Evolutionary conservation across 257 asterid species (phyloP).

Genomic region (Verbascum thapsus): DNA sequence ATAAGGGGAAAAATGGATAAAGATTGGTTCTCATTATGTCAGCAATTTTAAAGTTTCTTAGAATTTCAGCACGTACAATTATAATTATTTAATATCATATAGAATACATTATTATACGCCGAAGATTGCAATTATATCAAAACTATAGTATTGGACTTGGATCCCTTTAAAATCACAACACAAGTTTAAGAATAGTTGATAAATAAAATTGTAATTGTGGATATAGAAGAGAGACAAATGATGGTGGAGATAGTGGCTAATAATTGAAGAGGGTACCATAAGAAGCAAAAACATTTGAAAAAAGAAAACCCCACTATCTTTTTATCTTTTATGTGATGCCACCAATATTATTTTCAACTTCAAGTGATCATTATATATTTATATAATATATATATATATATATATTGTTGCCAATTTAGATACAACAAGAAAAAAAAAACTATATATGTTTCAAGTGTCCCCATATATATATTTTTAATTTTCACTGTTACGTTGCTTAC

Average conservation of each 20-base stretch:
- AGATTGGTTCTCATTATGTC: no score
- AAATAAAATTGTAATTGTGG: constrained; percentile 21
- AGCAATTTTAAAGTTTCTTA: no score
- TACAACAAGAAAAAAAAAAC: constrained; percentile 13
- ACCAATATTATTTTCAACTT: constrained; percentile 27
- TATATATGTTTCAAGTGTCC: constrained; percentile 47
- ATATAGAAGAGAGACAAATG: constrained; percentile 31
- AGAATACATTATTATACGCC: no score
- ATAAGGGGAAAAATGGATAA: no score
- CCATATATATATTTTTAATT: constrained; percentile 17
- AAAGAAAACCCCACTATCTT: constrained; percentile 35
- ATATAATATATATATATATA: no score
- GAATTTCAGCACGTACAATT: no score
- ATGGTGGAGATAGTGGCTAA: constrained; percentile 52
- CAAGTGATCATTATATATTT: no score
- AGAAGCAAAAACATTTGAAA: constrained; percentile 38
- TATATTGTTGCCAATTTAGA: constrained; percentile 27
- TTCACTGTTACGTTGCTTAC: no score
- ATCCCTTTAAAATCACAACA: no score
- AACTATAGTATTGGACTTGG: no score
- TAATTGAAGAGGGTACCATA: constrained; percentile 42
- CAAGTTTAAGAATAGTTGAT: neutral
- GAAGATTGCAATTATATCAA: no score
- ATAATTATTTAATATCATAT: no score
- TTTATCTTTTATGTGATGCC: constrained; percentile 31